Conservation (phyloP, 768 basidiomycete genomes). For the Calvatia gigantea region DNA sequence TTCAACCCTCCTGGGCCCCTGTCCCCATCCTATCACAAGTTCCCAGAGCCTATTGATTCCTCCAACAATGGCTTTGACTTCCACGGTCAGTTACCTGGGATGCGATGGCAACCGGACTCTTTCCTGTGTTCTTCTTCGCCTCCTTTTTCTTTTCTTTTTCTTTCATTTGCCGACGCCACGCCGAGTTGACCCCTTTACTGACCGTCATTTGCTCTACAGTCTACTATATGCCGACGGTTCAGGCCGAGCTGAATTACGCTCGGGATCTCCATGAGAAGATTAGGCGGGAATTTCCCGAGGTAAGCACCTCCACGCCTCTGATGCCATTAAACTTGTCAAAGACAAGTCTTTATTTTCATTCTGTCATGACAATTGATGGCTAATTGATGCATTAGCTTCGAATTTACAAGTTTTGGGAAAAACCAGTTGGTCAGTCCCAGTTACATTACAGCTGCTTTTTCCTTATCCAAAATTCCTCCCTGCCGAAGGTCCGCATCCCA, state of each 20-base stretch:
- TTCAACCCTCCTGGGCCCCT: conserved; percentile 41
- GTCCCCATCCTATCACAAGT: conserved; percentile 51
- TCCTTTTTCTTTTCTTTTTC: background rate
- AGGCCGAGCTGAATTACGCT: conserved; percentile 44
- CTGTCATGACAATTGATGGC: conserved; percentile 1
- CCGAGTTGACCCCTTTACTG: background rate
- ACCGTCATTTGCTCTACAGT: conserved; percentile 37
- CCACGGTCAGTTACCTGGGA: conserved; percentile 46
- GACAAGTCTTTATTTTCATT: background rate
- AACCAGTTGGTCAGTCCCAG: conserved; percentile 48
- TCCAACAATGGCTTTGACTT: conserved; percentile 69
- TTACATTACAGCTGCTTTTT: background rate
- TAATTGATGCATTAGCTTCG: conserved; percentile 40
- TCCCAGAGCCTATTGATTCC: conserved; percentile 50
- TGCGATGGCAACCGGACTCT: background rate
- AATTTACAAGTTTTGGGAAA: conserved; percentile 61
- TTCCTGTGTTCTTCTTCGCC: background rate
- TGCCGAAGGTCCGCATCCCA: conserved; percentile 58
- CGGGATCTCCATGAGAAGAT: conserved; percentile 56
- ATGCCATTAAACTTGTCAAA: background rate
- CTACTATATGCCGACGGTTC: conserved; percentile 52
- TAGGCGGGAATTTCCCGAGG: conserved; percentile 68
- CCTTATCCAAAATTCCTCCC: background rate
- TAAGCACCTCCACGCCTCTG: conserved; percentile 16
- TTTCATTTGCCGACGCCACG: background rate